These are phyloP conservation scores for Letharia lupina DNA, from an alignment of 495 filamentous ascomycete genomes.

Conservation along the genomic window DNA sequence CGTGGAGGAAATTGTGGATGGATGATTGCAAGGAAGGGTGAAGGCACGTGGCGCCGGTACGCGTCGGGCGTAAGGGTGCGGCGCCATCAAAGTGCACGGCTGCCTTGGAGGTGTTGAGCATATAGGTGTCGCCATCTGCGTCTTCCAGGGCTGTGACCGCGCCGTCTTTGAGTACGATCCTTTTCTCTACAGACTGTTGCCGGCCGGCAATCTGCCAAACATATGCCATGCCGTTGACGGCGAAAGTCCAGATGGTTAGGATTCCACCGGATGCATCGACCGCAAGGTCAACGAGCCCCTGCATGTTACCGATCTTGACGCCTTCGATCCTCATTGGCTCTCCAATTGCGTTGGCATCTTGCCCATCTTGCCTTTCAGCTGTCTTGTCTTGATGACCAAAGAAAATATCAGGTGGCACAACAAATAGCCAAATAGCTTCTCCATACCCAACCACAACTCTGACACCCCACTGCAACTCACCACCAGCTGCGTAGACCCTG, in stretches of 20 bases:
- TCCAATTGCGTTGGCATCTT: too few relatives aligned
- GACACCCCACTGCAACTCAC: conserved; percentile 52
- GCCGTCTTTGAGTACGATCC: conserved; percentile 10
- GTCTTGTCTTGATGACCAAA: conserved; percentile 5
- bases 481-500: conserved; percentile 49
- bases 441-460: conserved; percentile 55
- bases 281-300: conserved; percentile 14
- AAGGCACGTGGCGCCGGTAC: neutral
- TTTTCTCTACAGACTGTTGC: neutral
- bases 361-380: neutral
- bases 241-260: conserved; percentile 16
- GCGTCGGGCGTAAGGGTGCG: neutral
- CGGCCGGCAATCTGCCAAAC: conserved; percentile 14
- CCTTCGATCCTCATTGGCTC: conserved; percentile 29
- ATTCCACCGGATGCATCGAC: conserved; percentile 16
- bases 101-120: conserved; percentile 1
- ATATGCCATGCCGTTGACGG: conserved; percentile 2
- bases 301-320: conserved; percentile 10
- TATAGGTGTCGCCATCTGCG: conserved; percentile 13
- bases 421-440: conserved; percentile 50
- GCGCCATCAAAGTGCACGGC: conserved; percentile 14
- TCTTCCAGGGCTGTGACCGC: neutral
- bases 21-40: neutral
- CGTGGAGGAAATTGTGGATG: neutral
- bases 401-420: conserved; percentile 54